Percentiles rank a stretch among this genome's conserved stretches.
Evolutionary conservation across 2,329 filamentous ascomycete species (phyloP).

Genomic region (Ceratocystis huliohia): DNA sequence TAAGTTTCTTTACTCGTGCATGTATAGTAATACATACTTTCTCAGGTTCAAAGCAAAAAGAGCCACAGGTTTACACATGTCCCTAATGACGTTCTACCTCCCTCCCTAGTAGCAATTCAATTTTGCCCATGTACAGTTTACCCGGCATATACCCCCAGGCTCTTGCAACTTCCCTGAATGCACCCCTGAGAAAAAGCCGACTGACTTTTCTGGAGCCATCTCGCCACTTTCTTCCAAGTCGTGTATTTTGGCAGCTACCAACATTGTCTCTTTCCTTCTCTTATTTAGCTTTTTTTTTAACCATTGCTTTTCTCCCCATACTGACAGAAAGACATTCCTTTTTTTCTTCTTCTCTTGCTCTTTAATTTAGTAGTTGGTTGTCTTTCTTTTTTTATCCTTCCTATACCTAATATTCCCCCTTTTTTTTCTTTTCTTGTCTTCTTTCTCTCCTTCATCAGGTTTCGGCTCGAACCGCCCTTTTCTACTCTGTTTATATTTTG

Average conservation of each 20-base stretch:
- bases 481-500: background rate
- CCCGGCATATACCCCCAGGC: background rate
- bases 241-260: background rate
- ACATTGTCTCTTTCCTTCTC: background rate
- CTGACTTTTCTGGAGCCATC: background rate
- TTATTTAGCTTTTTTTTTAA: background rate
- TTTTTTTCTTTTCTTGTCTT: constrained; percentile 3
- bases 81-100: background rate
- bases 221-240: background rate
- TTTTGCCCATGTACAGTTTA: background rate
- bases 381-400: constrained; percentile 15
- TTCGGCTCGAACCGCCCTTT: background rate
- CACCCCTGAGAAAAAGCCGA: background rate
- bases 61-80: background rate
- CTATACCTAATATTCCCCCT: background rate
- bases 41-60: background rate
- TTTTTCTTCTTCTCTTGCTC: constrained; percentile 17
- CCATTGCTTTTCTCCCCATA: background rate
- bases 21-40: background rate
- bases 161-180: background rate
- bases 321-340: background rate
- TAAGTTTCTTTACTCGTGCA: background rate
- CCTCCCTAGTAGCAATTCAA: background rate
- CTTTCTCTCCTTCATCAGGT: constrained; percentile 12
- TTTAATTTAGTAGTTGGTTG: constrained; percentile 1